Percentiles rank a stretch among this genome's conserved stretches.
These are phyloP conservation scores for Solanum etuberosum DNA, from an alignment of 257 asterid species.

Conservation along the genomic window DNA sequence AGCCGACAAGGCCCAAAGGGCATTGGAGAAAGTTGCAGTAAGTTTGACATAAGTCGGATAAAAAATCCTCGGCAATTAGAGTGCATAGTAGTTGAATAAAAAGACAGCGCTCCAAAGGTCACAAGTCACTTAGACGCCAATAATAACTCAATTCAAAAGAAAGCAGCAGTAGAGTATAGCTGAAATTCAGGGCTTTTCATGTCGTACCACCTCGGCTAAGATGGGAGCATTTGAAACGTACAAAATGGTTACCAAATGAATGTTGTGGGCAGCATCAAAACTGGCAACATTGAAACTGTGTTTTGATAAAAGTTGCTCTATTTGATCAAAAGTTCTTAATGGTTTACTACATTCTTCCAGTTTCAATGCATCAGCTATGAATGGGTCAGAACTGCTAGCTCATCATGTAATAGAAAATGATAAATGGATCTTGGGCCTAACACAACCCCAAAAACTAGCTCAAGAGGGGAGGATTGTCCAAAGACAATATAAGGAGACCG, in stretches of 20 bases:
- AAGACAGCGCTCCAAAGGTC: background rate
- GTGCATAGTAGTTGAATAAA: background rate
- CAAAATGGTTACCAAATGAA: background rate
- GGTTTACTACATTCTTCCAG: background rate
- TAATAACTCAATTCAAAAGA: background rate
- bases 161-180: background rate
- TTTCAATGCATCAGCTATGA: background rate
- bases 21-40: background rate
- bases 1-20: background rate
- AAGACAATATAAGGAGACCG: background rate
- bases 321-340: background rate
- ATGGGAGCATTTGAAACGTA: background rate
- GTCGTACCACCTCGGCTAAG: background rate
- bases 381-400: background rate
- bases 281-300: background rate
- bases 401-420: background rate
- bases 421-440: background rate
- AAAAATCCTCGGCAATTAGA: background rate
- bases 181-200: background rate
- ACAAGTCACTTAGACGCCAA: background rate
- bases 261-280: background rate
- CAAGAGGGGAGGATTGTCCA: background rate
- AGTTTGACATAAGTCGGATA: background rate
- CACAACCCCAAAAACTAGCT: background rate
- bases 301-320: background rate